Percentiles rank a stretch among this genome's conserved stretches.
These are phyloP conservation scores for Arabidopsis suecica DNA, from an alignment of 345 rosid species.

Conservation along the genomic window DNA sequence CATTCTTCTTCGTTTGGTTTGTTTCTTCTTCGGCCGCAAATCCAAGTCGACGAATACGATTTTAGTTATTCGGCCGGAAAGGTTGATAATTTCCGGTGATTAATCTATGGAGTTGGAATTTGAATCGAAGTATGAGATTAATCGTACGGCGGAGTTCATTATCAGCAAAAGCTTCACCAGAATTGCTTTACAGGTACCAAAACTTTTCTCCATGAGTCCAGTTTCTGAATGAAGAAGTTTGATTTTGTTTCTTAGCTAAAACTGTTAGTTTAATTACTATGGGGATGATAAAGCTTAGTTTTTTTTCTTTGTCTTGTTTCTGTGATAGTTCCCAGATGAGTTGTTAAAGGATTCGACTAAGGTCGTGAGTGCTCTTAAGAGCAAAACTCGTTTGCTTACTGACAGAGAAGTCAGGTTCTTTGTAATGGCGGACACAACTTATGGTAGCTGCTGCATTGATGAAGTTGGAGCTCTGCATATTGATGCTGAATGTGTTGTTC, in stretches of 20 bases:
- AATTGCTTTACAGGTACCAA: constrained; percentile 79
- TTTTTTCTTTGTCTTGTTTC: neutral
- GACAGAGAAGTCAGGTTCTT: constrained; percentile 62
- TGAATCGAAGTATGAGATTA: constrained; percentile 59
- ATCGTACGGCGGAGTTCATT: constrained; percentile 68
- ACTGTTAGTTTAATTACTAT: neutral
- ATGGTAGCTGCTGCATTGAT: constrained; percentile 91
- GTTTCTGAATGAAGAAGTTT: neutral
- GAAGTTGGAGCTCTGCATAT: constrained; percentile 88
- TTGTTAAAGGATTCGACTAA: constrained; percentile 68
- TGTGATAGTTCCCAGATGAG: constrained; percentile 81
- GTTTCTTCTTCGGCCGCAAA: constrained; percentile 36
- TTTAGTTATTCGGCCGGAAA: neutral
- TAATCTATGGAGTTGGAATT: constrained; percentile 52
- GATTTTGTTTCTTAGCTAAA: neutral
- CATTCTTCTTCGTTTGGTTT: neutral
- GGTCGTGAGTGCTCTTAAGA: constrained; percentile 58
- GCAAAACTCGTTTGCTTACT: constrained; percentile 47
- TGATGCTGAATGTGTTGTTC: constrained; percentile 79
- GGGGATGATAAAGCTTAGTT: constrained; percentile 18
- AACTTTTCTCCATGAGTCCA: neutral
- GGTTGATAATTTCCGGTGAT: neutral
- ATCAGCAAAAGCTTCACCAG: constrained; percentile 58
- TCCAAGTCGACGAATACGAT: neutral
- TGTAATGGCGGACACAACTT: constrained; percentile 92